Evolutionary conservation across 192 early-diverging fungal species (phyloP), one percentile per base, ranked within the genome.

Genomic region (Umbelopsis ramanniana): DNA sequence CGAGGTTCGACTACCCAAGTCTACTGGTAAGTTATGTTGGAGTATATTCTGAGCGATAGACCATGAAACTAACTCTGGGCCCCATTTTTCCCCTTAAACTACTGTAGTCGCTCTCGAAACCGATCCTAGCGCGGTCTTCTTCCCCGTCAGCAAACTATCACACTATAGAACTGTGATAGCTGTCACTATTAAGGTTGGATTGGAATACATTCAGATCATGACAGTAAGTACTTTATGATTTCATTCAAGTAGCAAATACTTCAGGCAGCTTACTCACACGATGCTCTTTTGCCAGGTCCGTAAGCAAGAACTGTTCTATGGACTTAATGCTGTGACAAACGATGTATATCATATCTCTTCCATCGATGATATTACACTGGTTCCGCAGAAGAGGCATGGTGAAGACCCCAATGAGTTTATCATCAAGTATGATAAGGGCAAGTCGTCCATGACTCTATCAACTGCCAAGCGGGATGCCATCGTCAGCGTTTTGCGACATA

Each of bases 191-290:
- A 93, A 93, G 77, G 86, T 98, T 72, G 87, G 91, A 12, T 79
- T 85, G 7, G 95, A 98, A 66, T 88, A 86, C 11, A 90, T 98
- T 46, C 93, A 96, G 74, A 87, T 98, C 38, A 89, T 87, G 68
- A 84, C 86, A 46, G 86, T 84, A 69, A 68, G 71, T 14, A 60
- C 17, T 17, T 15, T 19, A n/a, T 8, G 43, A 37, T 33, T 15
- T 54, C 0, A 23, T 6, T 9, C 9, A 24, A 26, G 26, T 33
- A 40, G 4, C 40, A 6, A 9, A 12, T 38, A 40, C 33, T 23
- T 29, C 3, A 2, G 29, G 29, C 29, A 22, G 14, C n/a, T 7
- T 12, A 14, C 23, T 66, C 14, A 33, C 24, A 33, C 3, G 15
- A 0, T 3, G 8, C 14, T 12, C 21, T 12, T 3, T 26, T 46